Evolutionary conservation across 176 grass and related monocot genomes (phyloP).

Genomic region (Elaeis guineensis): DNA sequence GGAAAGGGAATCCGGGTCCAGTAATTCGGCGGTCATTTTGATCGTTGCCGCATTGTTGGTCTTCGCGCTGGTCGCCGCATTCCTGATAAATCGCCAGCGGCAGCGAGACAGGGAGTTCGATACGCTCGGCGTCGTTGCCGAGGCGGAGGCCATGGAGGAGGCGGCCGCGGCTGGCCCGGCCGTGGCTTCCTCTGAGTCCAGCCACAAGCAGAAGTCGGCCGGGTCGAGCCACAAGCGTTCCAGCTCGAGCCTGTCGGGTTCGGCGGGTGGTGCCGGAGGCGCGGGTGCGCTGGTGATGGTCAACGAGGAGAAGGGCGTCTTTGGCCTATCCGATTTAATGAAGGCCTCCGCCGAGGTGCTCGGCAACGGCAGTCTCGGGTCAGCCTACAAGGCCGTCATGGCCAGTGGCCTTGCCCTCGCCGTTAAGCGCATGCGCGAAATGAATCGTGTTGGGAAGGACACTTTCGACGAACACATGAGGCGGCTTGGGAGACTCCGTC

Average conservation of each 20-base stretch:
- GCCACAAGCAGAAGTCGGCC: not conserved
- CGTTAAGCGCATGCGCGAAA: conserved; percentile 22
- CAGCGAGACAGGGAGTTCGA: not conserved
- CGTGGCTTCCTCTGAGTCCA: not conserved
- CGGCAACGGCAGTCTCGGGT: conserved; percentile 21
- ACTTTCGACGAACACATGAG: conserved; percentile 7
- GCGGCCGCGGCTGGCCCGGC: not conserved
- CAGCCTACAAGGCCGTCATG: conserved; percentile 23
- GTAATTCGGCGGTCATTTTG: not conserved
- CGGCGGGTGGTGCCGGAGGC: not conserved
- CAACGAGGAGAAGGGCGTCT: conserved; percentile 11
- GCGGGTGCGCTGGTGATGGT: not conserved
- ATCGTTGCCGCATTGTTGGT: not conserved
- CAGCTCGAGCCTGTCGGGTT: not conserved
- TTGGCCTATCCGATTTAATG: conserved; percentile 18
- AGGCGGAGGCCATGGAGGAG: not conserved
- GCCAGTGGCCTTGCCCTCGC: conserved; percentile 5
- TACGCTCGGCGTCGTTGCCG: not conserved
- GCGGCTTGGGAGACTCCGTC: conserved; percentile 8
- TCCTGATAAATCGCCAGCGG: not conserved
- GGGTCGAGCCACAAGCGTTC: not conserved
- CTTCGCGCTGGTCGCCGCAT: not conserved
- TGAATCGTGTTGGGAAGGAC: conserved; percentile 19
- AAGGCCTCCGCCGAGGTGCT: conserved; percentile 25
- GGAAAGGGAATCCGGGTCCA: not conserved